These are phyloP conservation scores for Bipolaris oryzae DNA, from an alignment of 2,329 filamentous ascomycete genomes.

Conservation along the genomic window DNA sequence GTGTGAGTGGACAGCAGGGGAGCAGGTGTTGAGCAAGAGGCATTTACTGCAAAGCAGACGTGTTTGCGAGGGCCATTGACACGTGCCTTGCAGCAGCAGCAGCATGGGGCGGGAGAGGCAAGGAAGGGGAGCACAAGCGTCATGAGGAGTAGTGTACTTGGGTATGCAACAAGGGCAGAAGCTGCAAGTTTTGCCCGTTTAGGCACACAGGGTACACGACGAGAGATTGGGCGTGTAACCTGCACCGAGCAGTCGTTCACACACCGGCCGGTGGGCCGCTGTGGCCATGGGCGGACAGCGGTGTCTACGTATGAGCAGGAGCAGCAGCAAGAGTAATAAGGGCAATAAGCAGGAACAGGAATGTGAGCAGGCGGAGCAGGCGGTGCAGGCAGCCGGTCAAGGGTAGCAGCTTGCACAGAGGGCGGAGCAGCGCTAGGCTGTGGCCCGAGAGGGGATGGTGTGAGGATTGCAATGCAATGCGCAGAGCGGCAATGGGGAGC, in stretches of 20 bases:
- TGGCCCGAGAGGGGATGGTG: not conserved
- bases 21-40: slow-evolving; percentile 6
- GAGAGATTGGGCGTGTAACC: slow-evolving; percentile 33
- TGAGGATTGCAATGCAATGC: not conserved
- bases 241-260: slow-evolving; percentile 31
- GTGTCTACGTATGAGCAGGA: slow-evolving; percentile 15
- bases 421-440: slow-evolving; percentile 9
- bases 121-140: slow-evolving; percentile 22
- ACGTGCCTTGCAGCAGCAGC: slow-evolving; percentile 33
- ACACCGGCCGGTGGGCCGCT: slow-evolving; percentile 27
- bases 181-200: slow-evolving; percentile 42
- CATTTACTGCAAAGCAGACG: too few relatives aligned
- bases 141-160: slow-evolving; percentile 17
- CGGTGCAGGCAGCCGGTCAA: slow-evolving; percentile 8
- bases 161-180: slow-evolving; percentile 30
- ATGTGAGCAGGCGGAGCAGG: slow-evolving; percentile 10
- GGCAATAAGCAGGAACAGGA: too few relatives aligned
- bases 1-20: slow-evolving; percentile 10
- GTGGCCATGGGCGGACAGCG: slow-evolving; percentile 19
- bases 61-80: slow-evolving; percentile 14
- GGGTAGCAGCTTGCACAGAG: slow-evolving; percentile 4
- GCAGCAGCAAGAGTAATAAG: too few relatives aligned
- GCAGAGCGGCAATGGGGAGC: slow-evolving; percentile 1
- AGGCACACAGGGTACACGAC: slow-evolving; percentile 29
- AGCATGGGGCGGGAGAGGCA: slow-evolving; percentile 22